phyloP scores from a whole-genome alignment of 805 yeast genomes.

The Metschnikowia borealis region DNA sequence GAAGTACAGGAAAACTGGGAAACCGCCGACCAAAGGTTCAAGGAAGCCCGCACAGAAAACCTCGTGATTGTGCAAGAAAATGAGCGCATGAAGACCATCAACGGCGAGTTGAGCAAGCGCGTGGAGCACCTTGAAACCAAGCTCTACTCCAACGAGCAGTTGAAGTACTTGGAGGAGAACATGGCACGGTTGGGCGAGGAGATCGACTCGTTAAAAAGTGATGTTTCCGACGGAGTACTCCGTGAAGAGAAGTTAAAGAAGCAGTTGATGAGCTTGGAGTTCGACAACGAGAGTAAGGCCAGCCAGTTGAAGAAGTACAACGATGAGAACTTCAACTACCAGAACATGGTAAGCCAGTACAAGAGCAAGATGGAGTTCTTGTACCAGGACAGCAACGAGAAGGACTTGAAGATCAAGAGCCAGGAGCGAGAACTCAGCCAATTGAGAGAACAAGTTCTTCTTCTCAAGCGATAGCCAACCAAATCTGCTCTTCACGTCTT shows the following conservation, averaged over 20 bases:
- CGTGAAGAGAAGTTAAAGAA: constrained; percentile 48
- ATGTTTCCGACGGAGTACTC: constrained; percentile 51
- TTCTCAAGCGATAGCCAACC: constrained; percentile 4
- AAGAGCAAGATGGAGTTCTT: constrained; percentile 37
- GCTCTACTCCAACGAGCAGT: constrained; percentile 48
- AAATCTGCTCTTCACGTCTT: not conserved
- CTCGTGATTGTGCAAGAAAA: constrained; percentile 63
- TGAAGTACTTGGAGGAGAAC: constrained; percentile 58
- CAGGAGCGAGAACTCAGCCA: constrained; percentile 55
- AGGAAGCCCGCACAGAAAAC: constrained; percentile 44
- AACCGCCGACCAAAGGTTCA: constrained; percentile 27
- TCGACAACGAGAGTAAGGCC: constrained; percentile 48
- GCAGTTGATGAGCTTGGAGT: constrained; percentile 49
- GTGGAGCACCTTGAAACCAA: constrained; percentile 46
- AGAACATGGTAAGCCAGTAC: constrained; percentile 44
- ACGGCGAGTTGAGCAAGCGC: constrained; percentile 46
- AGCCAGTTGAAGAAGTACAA: constrained; percentile 49
- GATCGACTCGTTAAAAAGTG: constrained; percentile 44
- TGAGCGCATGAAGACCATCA: constrained; percentile 54
- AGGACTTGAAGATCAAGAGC: constrained; percentile 42
- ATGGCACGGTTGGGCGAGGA: constrained; percentile 50
- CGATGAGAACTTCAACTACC: constrained; percentile 56
- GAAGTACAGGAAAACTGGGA: constrained; percentile 26
- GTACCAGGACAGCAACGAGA: constrained; percentile 37
- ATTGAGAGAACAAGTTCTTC: constrained; percentile 45